Conservation (phyloP, 2,329 filamentous ascomycete species). For the Pyrenophora seminiperda region DNA sequence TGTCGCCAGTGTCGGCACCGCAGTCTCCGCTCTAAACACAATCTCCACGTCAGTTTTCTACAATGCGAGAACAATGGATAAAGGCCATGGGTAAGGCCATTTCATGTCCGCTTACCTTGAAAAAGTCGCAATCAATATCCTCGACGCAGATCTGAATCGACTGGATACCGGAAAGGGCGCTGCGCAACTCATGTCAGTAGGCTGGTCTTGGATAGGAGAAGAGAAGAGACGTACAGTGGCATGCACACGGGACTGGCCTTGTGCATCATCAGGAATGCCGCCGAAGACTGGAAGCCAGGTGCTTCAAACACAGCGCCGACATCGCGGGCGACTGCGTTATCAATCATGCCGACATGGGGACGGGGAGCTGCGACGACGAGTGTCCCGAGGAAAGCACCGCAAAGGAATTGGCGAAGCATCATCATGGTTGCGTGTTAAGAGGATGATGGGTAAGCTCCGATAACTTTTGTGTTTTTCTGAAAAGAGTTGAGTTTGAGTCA, state of each 20-base stretch:
- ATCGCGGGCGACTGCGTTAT: conserved; percentile 21
- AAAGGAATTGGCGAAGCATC: background rate
- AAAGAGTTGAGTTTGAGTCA: no score
- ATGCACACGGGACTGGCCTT: conserved; percentile 16
- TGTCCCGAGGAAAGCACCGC: background rate
- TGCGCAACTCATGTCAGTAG: conserved; percentile 1
- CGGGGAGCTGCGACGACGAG: conserved; percentile 1
- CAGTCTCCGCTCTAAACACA: no score
- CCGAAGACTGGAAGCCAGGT: conserved; percentile 15
- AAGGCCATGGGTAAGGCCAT: background rate
- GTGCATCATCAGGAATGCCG: conserved; percentile 17
- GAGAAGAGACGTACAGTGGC: conserved; percentile 6
- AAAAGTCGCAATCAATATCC: conserved; percentile 15
- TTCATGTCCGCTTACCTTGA: background rate
- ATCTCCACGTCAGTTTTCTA: background rate
- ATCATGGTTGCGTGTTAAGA: no score
- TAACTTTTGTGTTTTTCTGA: no score
- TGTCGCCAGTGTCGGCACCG: background rate
- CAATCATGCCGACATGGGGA: conserved; percentile 29
- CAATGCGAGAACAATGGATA: no score
- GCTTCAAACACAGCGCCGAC: conserved; percentile 22
- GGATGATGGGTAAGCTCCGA: no score
- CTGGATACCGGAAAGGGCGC: background rate
- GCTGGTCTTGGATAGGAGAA: background rate
- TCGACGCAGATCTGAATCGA: conserved; percentile 21